Percentiles rank a stretch among this genome's conserved stretches.
phyloP scores from a whole-genome alignment of 164 flowering plant species.

The Echeveria elegans region DNA sequence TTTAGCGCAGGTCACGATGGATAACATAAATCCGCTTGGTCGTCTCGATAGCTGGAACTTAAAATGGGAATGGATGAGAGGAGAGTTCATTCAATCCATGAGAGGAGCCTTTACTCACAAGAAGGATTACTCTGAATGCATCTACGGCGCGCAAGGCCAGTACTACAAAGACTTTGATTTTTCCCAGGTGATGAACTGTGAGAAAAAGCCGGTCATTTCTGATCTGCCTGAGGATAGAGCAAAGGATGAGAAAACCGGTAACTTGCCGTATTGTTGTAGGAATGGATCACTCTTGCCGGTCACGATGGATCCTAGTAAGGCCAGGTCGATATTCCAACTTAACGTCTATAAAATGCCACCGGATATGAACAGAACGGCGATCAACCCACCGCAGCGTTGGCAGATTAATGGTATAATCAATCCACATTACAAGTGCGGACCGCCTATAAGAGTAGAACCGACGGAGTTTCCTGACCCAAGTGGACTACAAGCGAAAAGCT shows the following conservation, averaged over 20 bases:
- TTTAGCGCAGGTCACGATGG: slow-evolving; percentile 51
- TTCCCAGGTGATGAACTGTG: slow-evolving; percentile 48
- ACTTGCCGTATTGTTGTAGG: slow-evolving; percentile 57
- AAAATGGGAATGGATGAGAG: slow-evolving; percentile 87
- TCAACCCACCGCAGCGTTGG: slow-evolving; percentile 68
- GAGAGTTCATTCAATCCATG: slow-evolving; percentile 71
- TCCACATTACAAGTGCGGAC: slow-evolving; percentile 62
- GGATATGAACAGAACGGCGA: slow-evolving; percentile 50
- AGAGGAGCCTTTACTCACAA: slow-evolving; percentile 59
- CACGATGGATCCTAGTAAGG: slow-evolving; percentile 40
- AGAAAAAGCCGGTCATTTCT: slow-evolving; percentile 46
- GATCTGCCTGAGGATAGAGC: slow-evolving; percentile 47
- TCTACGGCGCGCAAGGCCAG: slow-evolving; percentile 46
- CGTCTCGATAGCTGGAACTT: slow-evolving; percentile 84
- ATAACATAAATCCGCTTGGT: slow-evolving; percentile 47
- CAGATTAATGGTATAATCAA: slow-evolving; percentile 47
- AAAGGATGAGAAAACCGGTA: slow-evolving; percentile 49
- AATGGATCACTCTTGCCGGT: slow-evolving; percentile 54
- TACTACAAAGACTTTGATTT: slow-evolving; percentile 53
- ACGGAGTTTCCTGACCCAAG: slow-evolving; percentile 48
- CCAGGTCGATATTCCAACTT: slow-evolving; percentile 53
- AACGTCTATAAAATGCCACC: slow-evolving; percentile 66
- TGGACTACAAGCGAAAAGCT: slow-evolving; percentile 25
- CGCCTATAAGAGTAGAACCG: slow-evolving; percentile 46
- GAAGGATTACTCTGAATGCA: slow-evolving; percentile 42